Base-by-base conservation (phyloP, 495 filamentous ascomycete genomes). In the Opeltia flavorubescens region DNA sequence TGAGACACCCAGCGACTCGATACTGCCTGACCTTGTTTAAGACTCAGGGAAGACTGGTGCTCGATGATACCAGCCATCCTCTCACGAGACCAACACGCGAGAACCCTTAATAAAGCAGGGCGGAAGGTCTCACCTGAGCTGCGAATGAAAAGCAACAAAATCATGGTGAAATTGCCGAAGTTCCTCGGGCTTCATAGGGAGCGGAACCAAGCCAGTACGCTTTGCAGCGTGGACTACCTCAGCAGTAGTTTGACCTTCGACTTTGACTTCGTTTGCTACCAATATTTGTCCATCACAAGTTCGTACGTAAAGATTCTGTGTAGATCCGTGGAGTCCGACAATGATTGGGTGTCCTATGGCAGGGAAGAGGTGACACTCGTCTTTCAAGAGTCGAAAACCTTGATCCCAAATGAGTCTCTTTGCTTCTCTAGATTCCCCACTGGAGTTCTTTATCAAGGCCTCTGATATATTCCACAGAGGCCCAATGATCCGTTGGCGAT, bases 381-480 rank as follows among this genome's bases (percentile, higher is more conserved):
- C 23, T 27, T 44, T 11, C 30, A 17, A 28, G 23, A 38, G 20
- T 7, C 44, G 20, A 26, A 58, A 58, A 9, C 55, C 55, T 13
- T 54, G 44, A 15, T 33, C 30, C 55, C 55, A 58, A 12, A 58
- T 53, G 9, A 58, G 20, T 34, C 55, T 29, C 28, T 43, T 56
- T 38, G 44, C 40, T 36, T 33, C 31, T 4, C 24, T 28, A 11
- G 18, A 18, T 35, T 38, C 21, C 11, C 28, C 33, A 9, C 15
- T 5, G 2, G 35, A 12, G 5, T 24, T 24, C 26, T 21, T 5
- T 18, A 15, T 11, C 26, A 8, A 31, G 20, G 18, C 17, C 2
- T 43, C 29, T 11, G 64, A 60, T 38, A 59, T 64, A 54, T 63
- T 75, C 76, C 76, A 81, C 5, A 80, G 50, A 33, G 69, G 61